Base-by-base conservation (phyloP, 2,329 filamentous ascomycete genomes). In the Lachnellula hyalina region DNA sequence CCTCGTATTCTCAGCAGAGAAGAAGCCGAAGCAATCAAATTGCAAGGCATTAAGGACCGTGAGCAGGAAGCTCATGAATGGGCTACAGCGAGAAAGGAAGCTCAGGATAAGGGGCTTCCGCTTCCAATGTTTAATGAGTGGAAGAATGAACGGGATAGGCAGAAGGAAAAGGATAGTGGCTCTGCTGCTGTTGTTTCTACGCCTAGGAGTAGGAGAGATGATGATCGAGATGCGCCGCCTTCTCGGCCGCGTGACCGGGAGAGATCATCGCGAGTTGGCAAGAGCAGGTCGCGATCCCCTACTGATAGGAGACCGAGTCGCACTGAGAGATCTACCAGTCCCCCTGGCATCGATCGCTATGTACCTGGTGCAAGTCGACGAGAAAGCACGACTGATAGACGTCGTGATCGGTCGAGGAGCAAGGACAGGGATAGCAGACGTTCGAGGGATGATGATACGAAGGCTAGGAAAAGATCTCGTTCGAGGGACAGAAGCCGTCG, bases 1-100 rank as follows among this genome's bases (percentile, higher is more conserved):
- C 58, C 51, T 50, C 53, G 53, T n/a, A n/a, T 49, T 11, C 49
- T 40, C 41, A 54, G 38, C 45, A 54, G 38, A 45, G 44, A 51
- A 23, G 54, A 51, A 46, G 48, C 48, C n/a, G 67, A 68, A 51
- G 55, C 60, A 19, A 61, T 80, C 75, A 85, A 85, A 66, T 77
- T 80, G 60, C 78, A 79, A 55, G 81, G 84, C 62, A 81, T 83
- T 51, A 80, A 77, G 66, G 81, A 83, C 65, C 77, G 82, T 49
- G 82, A 85, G 66, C 78, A 78, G 59, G 82, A 85, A 68, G 83
- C 83, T 40, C 85, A 84, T 66, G 81, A 81, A 4, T 86, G 85
- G 61, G 72, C 85, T 38, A 81, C 81, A 6, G 81, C 81, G 2
- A 81, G 84, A 61, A 79, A 80, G 58, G 81, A 84, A 61, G 82